Evolutionary conservation across 257 asterid species (phyloP).

Genomic region (Solanum okadae): DNA sequence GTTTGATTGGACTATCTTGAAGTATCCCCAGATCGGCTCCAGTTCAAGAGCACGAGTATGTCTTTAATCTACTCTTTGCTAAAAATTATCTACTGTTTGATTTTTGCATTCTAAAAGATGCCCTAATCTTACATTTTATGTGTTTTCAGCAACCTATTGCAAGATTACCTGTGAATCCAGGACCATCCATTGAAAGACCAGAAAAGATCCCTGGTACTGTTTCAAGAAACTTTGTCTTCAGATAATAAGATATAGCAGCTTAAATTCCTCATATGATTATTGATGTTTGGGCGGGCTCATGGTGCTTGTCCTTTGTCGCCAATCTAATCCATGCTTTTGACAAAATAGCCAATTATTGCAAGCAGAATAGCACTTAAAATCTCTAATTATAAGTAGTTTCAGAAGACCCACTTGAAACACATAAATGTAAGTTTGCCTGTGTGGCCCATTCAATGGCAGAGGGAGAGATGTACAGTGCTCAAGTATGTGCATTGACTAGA

Average conservation of each 20-base stretch:
- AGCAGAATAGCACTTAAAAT: background rate
- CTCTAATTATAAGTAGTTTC: background rate
- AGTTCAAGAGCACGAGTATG: conserved; percentile 57
- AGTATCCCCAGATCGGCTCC: conserved; percentile 76
- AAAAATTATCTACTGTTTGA: background rate
- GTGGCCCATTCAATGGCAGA: too few species aligned
- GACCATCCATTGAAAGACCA: conserved; percentile 50
- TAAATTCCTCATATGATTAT: background rate
- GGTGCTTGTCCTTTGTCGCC: background rate
- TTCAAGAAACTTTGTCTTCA: background rate
- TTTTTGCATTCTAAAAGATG: background rate
- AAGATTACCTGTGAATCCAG: conserved; percentile 46
- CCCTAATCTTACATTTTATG: background rate
- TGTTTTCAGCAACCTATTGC: conserved; percentile 47
- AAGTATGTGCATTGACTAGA: background rate
- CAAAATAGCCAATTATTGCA: background rate
- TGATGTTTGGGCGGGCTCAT: background rate
- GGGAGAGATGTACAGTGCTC: background rate
- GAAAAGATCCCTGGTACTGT: conserved; percentile 62
- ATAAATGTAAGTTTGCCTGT: background rate
- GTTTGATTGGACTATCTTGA: conserved; percentile 88
- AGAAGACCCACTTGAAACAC: background rate
- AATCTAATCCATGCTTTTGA: background rate
- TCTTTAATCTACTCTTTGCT: background rate
- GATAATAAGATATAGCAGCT: background rate